phyloP scores from a whole-genome alignment of 2,329 filamentous ascomycete genomes.

The Ascochyta pisi region DNA sequence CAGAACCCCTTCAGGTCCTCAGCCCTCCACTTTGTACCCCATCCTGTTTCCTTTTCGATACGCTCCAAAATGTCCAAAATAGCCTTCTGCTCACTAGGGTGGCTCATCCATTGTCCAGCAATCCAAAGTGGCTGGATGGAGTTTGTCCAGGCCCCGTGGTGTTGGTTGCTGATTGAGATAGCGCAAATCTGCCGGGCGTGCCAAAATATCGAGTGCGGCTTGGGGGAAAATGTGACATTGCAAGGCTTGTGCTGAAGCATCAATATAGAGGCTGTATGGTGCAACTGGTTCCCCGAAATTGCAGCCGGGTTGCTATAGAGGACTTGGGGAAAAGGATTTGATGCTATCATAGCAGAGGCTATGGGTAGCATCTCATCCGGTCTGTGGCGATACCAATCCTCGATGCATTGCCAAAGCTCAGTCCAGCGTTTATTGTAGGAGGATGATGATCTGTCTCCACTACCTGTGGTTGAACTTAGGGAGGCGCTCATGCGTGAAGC shows the following conservation, averaged over 20 bases:
- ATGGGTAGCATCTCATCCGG: background rate
- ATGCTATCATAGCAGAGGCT: background rate
- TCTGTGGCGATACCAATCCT: background rate
- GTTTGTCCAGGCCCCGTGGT: constrained; percentile 57
- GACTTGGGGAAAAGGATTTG: background rate
- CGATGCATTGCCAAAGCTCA: background rate
- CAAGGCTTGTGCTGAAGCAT: background rate
- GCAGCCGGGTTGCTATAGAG: background rate
- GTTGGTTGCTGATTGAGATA: constrained; percentile 54
- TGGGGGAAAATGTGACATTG: background rate
- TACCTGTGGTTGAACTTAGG: too few relatives aligned
- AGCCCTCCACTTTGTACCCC: constrained; percentile 61
- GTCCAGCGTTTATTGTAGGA: background rate
- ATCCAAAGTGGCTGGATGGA: constrained; percentile 57
- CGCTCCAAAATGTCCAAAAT: constrained; percentile 58
- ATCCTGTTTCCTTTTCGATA: constrained; percentile 62
- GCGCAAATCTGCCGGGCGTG: constrained; percentile 57
- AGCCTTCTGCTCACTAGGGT: constrained; percentile 52
- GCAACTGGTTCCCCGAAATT: background rate
- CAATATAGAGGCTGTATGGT: background rate
- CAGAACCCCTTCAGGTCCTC: constrained; percentile 61
- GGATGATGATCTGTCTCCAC: background rate
- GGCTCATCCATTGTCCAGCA: constrained; percentile 57
- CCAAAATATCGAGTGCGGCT: constrained; percentile 52
- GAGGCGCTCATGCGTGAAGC: background rate